These are phyloP conservation scores for Candida suzukii DNA, from an alignment of 805 yeast species.

Conservation along the genomic window DNA sequence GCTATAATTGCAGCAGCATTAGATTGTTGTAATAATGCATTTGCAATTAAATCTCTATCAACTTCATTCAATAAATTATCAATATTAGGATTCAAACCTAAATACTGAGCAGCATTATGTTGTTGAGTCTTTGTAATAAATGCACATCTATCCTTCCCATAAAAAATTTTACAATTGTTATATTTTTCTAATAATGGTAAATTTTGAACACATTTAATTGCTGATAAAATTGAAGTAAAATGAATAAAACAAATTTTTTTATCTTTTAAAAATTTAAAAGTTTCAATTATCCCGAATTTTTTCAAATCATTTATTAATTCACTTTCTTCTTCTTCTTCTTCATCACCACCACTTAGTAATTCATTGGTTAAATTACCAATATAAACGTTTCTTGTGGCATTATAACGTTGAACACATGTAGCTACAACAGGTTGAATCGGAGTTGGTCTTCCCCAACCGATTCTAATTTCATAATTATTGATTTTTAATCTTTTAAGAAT, in stretches of 20 bases:
- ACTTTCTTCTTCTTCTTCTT: conserved; percentile 53
- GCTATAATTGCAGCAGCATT: conserved; percentile 98
- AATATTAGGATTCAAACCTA: conserved; percentile 86
- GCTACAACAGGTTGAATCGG: conserved; percentile 69
- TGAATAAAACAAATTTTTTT: conserved; percentile 89
- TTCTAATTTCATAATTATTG: conserved; percentile 71
- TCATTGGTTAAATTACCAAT: conserved; percentile 65
- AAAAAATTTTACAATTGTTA: conserved; percentile 70
- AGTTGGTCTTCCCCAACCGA: conserved; percentile 90
- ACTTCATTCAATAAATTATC: conserved; percentile 62
- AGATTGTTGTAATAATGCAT: conserved; percentile 82
- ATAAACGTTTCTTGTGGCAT: conserved; percentile 92
- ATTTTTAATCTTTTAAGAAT: conserved; percentile 76
- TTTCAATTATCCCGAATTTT: conserved; percentile 78
- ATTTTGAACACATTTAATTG: conserved; percentile 77
- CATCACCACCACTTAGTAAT: too few species aligned
- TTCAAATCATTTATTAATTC: conserved; percentile 61
- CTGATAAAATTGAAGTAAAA: conserved; percentile 76
- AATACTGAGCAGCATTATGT: conserved; percentile 92
- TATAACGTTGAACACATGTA: conserved; percentile 71
- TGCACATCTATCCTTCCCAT: conserved; percentile 94
- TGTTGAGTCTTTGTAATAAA: conserved; percentile 92
- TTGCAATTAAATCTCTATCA: conserved; percentile 55
- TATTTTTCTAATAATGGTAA: conserved; percentile 66
- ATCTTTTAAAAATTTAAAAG: conserved; percentile 69